Conservation (phyloP, 179 eudicot species). For the Heliamphora pulchella region DNA sequence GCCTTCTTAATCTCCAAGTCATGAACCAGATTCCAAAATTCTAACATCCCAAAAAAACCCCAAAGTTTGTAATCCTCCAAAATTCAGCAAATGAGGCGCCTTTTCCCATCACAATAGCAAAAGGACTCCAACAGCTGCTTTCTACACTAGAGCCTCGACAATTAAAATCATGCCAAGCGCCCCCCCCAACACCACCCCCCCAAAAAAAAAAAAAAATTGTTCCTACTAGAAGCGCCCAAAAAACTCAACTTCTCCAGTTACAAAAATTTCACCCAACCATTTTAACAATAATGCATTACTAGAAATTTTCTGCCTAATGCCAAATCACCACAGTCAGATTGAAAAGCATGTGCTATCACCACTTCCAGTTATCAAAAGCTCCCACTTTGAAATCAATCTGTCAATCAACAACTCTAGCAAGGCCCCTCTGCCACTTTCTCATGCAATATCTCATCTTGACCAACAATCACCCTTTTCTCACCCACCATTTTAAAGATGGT, state of each 20-base stretch:
- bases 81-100: no score
- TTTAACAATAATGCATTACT: not conserved
- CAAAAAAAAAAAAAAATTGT: not conserved
- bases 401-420: not conserved
- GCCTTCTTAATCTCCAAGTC: not conserved
- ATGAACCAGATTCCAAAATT: not conserved
- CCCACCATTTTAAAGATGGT: not conserved
- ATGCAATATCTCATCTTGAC: not conserved
- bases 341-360: not conserved
- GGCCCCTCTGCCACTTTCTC: not conserved
- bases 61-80: not conserved
- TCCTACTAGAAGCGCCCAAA: no score
- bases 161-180: no score
- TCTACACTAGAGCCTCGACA: not conserved
- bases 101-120: no score
- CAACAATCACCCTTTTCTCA: not conserved
- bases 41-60: not conserved
- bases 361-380: not conserved
- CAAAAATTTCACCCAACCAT: not conserved
- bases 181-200: not conserved
- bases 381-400: not conserved
- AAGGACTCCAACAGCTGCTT: not conserved
- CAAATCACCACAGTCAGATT: no score
- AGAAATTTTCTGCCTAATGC: not conserved
- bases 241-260: no score